phyloP scores from a whole-genome alignment of 345 rosid genomes.

The Passiflora organensis region DNA sequence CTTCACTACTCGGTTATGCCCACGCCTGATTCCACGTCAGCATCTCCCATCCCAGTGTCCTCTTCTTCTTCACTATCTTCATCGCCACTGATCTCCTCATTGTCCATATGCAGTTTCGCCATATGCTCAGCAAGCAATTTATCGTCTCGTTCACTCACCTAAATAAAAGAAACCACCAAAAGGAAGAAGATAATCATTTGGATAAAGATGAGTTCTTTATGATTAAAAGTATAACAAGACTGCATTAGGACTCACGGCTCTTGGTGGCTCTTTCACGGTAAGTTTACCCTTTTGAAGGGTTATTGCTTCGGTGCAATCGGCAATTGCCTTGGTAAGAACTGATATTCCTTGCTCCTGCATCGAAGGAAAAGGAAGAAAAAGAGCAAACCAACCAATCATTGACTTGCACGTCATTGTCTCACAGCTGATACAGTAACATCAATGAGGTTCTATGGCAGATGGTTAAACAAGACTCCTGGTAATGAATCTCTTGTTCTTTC shows the following conservation, averaged over 20 bases:
- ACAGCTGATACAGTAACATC: too few species aligned
- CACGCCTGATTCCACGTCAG: slow-evolving; percentile 52
- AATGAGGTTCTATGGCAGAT: too few species aligned
- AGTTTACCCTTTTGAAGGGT: slow-evolving; percentile 90
- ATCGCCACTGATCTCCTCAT: slow-evolving; percentile 91
- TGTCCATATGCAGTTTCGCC: slow-evolving; percentile 71
- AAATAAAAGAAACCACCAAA: slow-evolving; percentile 12
- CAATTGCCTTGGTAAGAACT: slow-evolving; percentile 65
- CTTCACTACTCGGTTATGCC: slow-evolving; percentile 49
- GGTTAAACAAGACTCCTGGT: too few species aligned
- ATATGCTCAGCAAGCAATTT: slow-evolving; percentile 91
- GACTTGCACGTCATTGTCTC: too few species aligned
- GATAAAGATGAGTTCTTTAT: too few species aligned
- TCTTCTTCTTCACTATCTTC: slow-evolving; percentile 97
- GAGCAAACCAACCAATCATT: too few species aligned
- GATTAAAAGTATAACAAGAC: too few species aligned
- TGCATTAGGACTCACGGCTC: slow-evolving; percentile 65
- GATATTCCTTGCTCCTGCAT: slow-evolving; percentile 92
- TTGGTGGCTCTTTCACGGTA: slow-evolving; percentile 69
- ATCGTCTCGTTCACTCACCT: slow-evolving; percentile 99
- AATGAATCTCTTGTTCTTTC: too few species aligned
- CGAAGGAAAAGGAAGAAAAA: background rate
- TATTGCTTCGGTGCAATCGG: slow-evolving; percentile 71
- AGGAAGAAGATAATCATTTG: too few species aligned
- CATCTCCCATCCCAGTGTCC: slow-evolving; percentile 90